phyloP scores from a whole-genome alignment of 176 grass and related monocot species.

The Rhynchospora tenuis region DNA sequence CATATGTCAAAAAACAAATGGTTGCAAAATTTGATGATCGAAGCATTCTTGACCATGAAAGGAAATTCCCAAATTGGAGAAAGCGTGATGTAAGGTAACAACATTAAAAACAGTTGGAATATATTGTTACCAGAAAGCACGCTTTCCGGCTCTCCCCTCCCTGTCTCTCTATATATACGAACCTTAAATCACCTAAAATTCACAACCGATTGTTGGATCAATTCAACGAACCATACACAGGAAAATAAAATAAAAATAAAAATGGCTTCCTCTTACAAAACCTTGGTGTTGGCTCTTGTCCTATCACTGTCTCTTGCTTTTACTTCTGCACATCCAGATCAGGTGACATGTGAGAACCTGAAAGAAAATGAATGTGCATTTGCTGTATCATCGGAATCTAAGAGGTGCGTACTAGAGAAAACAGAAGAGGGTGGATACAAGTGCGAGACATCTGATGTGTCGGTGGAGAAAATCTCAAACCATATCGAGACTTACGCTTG shows the following conservation, averaged over 20 bases:
- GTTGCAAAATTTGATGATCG: neutral
- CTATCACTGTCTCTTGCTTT: slow-evolving; percentile 22
- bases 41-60: neutral
- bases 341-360: slow-evolving; percentile 51
- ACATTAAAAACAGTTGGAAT: neutral
- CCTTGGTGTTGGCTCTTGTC: slow-evolving; percentile 3
- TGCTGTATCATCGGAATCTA: slow-evolving; percentile 45
- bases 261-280: slow-evolving; percentile 33
- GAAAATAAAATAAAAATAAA: neutral
- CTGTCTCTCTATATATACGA: neutral
- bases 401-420: slow-evolving; percentile 65
- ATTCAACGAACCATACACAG: neutral
- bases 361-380: slow-evolving; percentile 46
- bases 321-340: slow-evolving; percentile 2
- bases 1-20: neutral
- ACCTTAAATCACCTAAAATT: neutral
- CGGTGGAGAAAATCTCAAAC: slow-evolving; percentile 16
- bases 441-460: slow-evolving; percentile 63
- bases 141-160: neutral
- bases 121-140: neutral
- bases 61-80: neutral
- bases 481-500: slow-evolving; percentile 15
- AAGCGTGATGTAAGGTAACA: neutral
- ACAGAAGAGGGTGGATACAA: slow-evolving; percentile 23
- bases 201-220: neutral